Base-by-base conservation (phyloP, 1,139 yeast species). In the Yamadazyma diddensiae region DNA sequence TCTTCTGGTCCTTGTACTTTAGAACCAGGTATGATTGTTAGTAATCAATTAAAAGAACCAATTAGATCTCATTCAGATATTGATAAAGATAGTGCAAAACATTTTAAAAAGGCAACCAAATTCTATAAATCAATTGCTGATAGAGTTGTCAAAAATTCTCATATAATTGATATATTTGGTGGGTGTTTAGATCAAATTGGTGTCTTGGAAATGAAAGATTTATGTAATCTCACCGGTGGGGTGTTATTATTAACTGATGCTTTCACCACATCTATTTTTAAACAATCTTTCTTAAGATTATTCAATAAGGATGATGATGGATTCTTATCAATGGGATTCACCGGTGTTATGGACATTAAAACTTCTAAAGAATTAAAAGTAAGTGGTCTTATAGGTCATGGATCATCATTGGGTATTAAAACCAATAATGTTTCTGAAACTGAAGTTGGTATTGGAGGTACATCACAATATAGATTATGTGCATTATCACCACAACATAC, bases 181-280 rank as follows among this genome's bases (percentile, higher is more conserved):
- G 98, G 98, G 39, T 88, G 97, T 64, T 90, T 88, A 57, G 99
- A 92, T 64, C 98, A 92, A 70, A 85, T 90, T 45, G 99, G 99
- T 57, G 82, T 92, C 76, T 82, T 84, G 49, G 99, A 92, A 67
- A 92, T 92, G 97, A 86, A 87, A 62, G 74, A 84, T 39, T 68
- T 94, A 50, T 76, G 95, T 39, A 86, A 87, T 63, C 71, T 77
- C 49, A 92, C 97, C 18, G 98, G 98, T 49, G 99, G 99, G 62
- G 84, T 85, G 21, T 70, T 94, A 53, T 78, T 92, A 35, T 76
- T 92, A 49, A 75, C 95, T 2, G 99, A 92, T 69, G 94, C 97
- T 6, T 94, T 94, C 66, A 88, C 96, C 26, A 92, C 98, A 6
- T 83, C 97, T 4, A 92, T 92, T 49, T 92, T 92, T 72, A 88